Conservation (phyloP, 768 basidiomycete genomes). For the Macrolepiota albuminosa region DNA sequence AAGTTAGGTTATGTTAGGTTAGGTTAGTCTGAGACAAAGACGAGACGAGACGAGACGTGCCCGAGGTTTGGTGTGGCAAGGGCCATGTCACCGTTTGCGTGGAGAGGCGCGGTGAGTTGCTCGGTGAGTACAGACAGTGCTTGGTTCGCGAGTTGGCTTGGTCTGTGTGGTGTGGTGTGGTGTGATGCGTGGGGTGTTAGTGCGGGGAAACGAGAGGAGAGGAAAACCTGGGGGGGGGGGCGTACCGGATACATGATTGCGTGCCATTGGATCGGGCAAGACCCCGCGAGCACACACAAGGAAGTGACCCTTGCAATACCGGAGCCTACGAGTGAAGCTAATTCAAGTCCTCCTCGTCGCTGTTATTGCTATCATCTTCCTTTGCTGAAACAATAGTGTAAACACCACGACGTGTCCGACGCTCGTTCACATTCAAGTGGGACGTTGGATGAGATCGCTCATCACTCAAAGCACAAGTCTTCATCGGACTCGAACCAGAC, state of each 20-base stretch:
- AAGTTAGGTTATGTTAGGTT: too few relatives aligned
- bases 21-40: too few relatives aligned
- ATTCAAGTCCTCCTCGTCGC: constrained; percentile 51
- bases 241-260: too few relatives aligned
- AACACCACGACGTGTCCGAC: constrained; percentile 77
- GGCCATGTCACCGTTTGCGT: constrained; percentile 68
- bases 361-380: constrained; percentile 58
- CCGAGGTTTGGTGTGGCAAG: constrained; percentile 56
- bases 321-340: too few relatives aligned
- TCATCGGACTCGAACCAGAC: constrained; percentile 14
- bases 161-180: constrained; percentile 32
- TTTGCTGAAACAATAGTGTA: constrained; percentile 64
- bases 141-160: constrained; percentile 61
- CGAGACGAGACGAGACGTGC: not conserved
- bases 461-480: constrained; percentile 32
- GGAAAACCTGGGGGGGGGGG: too few relatives aligned
- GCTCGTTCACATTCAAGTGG: constrained; percentile 65
- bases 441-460: constrained; percentile 25
- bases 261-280: too few relatives aligned
- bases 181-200: too few relatives aligned
- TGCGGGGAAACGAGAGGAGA: too few relatives aligned
- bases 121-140: constrained; percentile 56
- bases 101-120: constrained; percentile 63
- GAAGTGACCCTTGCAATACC: too few relatives aligned
- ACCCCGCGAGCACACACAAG: too few relatives aligned